A percentile compares a stretch with the other conserved stretches of the same genome.
phyloP scores from a whole-genome alignment of 768 basidiomycete species.

The Galerina marginata region DNA sequence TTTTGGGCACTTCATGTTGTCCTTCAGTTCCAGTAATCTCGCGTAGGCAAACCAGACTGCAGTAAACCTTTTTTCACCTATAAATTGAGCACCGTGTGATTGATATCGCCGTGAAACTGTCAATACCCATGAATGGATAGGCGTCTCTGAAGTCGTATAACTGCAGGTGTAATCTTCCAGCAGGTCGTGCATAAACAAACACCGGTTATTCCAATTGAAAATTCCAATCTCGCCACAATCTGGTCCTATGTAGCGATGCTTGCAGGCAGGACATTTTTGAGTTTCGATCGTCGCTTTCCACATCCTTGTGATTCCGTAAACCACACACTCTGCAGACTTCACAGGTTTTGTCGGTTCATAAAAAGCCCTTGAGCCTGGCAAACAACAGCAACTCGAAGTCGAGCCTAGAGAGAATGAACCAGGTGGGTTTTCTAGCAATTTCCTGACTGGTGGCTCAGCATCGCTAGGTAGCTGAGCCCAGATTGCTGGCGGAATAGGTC shows the following conservation, averaged over 20 bases:
- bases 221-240: slow-evolving; percentile 27
- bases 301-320: neutral
- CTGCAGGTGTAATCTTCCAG: slow-evolving; percentile 31
- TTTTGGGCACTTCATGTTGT: neutral
- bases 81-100: neutral
- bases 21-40: neutral
- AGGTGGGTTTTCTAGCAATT: neutral
- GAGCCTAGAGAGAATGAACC: neutral
- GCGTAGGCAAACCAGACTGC: neutral
- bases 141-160: slow-evolving; percentile 32
- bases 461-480: neutral
- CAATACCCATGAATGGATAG: slow-evolving; percentile 26
- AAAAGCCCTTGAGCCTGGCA: neutral
- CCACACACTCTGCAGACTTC: neutral
- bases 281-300: slow-evolving; percentile 8
- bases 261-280: slow-evolving; percentile 24
- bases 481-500: neutral
- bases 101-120: neutral
- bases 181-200: slow-evolving; percentile 29
- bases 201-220: slow-evolving; percentile 34
- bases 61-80: neutral
- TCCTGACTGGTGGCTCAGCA: neutral
- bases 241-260: slow-evolving; percentile 26
- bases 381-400: neutral
- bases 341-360: neutral